These are phyloP conservation scores for Leccinum subgranulosum DNA, from an alignment of 768 basidiomycete genomes.

Conservation along the genomic window DNA sequence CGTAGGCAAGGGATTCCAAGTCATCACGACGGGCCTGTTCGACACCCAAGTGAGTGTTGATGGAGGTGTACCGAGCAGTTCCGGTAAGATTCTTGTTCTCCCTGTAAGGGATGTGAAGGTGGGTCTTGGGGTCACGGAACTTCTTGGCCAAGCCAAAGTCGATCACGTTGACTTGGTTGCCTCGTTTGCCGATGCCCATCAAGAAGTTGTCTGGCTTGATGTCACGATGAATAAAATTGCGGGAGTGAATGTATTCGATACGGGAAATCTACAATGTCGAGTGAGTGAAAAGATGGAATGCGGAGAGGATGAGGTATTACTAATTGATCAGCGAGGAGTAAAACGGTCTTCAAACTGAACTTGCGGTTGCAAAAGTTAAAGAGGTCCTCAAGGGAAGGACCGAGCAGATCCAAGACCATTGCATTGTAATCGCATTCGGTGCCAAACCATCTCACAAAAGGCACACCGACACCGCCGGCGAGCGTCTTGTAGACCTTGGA, in stretches of 20 bases:
- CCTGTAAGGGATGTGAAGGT: conserved; percentile 98
- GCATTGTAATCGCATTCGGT: conserved; percentile 99
- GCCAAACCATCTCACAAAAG: conserved; percentile 94
- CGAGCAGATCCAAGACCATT: conserved; percentile 97
- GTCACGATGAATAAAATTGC: conserved; percentile 96
- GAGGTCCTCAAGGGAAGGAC: conserved; percentile 85
- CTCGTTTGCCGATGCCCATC: conserved; percentile 99
- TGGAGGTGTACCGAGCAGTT: conserved; percentile 97
- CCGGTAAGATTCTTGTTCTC: conserved; percentile 99
- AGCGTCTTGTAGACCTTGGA: conserved; percentile 96
- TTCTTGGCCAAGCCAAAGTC: conserved; percentile 99
- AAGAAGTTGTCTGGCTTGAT: conserved; percentile 99
- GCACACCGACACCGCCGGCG: conserved; percentile 97
- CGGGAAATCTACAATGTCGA: conserved; percentile 76
- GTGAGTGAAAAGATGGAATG: conserved; percentile 41
- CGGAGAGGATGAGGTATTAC: conserved; percentile 35
- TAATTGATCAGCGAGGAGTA: conserved; percentile 94
- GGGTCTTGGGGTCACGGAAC: conserved; percentile 99
- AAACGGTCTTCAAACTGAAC: conserved; percentile 94
- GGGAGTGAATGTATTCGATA: conserved; percentile 98
- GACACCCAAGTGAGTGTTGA: conserved; percentile 98
- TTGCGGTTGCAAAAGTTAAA: conserved; percentile 98
- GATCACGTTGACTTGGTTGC: conserved; percentile 99
- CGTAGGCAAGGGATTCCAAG: conserved; percentile 96
- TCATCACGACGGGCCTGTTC: conserved; percentile 98